Evolutionary conservation across 2,329 filamentous ascomycete genomes (phyloP).

Genomic region (Tolypocladium guangdongense): DNA sequence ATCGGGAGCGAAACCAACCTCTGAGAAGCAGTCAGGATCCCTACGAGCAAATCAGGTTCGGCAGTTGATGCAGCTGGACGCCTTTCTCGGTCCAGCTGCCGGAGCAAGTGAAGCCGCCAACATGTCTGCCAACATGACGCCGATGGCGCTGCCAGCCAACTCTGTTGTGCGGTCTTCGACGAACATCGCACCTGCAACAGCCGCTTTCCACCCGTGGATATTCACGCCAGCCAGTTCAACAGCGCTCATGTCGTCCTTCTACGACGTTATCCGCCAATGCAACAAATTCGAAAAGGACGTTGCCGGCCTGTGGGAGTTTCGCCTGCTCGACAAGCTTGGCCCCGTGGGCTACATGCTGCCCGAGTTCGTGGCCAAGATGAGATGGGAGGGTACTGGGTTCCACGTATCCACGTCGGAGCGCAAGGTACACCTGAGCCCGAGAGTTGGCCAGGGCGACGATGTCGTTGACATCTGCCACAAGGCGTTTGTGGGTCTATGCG

Average conservation of each 20-base stretch:
- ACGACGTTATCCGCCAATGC: conserved; percentile 11
- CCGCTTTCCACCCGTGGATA: conserved; percentile 4
- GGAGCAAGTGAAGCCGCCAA: background rate
- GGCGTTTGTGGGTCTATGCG: conserved; percentile 13
- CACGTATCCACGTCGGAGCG: conserved; percentile 4
- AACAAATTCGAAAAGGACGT: conserved; percentile 14
- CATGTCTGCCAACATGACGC: conserved; percentile 1
- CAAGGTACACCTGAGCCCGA: conserved; percentile 12
- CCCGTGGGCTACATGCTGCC: conserved; percentile 15
- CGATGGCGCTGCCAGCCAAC: background rate
- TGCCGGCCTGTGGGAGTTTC: conserved; percentile 12
- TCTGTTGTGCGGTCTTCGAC: background rate
- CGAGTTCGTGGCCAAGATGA: conserved; percentile 8
- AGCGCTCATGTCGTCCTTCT: conserved; percentile 6
- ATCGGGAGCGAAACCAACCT: background rate
- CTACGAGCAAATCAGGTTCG: background rate
- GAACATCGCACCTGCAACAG: background rate
- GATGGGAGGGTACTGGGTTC: conserved; percentile 11
- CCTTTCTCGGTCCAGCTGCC: background rate
- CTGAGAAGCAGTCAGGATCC: background rate
- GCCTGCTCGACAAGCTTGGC: conserved; percentile 8
- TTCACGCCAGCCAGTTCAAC: background rate
- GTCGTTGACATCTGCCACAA: conserved; percentile 7
- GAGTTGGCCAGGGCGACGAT: conserved; percentile 4
- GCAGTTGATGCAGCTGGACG: background rate